Evolutionary conservation across 2,329 filamentous ascomycete genomes (phyloP), one percentile per base, ranked within the genome.

Genomic region (Septoria petroselini): DNA sequence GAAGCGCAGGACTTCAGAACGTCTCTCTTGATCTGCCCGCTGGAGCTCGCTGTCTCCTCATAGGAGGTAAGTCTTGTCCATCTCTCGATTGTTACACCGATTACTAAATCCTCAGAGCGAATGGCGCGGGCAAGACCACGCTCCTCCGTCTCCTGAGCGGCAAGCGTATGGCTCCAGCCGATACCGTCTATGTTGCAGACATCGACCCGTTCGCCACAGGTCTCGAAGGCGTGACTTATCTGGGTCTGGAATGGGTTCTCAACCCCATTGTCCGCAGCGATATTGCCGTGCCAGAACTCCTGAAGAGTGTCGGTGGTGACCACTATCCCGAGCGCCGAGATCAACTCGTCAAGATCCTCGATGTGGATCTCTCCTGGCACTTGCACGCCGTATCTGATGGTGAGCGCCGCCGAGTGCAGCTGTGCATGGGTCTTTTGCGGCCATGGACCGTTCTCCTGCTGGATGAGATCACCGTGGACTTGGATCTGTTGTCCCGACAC

Each of bases 341-440:
- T 68, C 88, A 96, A 76, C 78, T 98, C 31, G 82, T 97, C 23
- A 70, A 72, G 1, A 91, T 98, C 55, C 80, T 98, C 29, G 93
- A 98, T 68, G 90, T 98, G 58, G 93, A 98, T 73, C 76, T 88
- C 11, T 74, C 77, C 53, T 98, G 93, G 93, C 86, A 91, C 63
- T 93, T 98, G 87, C 91, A 96, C 69, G 88, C 91, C 39, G 91
- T 98, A 4, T 89, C 83, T 1, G 93, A 98, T 65, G 93, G 93
- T 43, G 93, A 98, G 75, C 75, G 93, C 12, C 79, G 93, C 12
- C 79, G 93, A 14, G 93, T 98, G 4, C 93, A 98, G 74, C 78
- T 98, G 6, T 91, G 91, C 54, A 98, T 98, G 93, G 93, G 93
- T 0, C 76, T 98, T 7, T 71, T 98, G 37, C 78, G 91, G 2